Percentiles rank a stretch among this genome's conserved stretches.
These are phyloP conservation scores for Clonostachys rosea DNA, from an alignment of 2,329 filamentous ascomycete genomes.

Conservation along the genomic window DNA sequence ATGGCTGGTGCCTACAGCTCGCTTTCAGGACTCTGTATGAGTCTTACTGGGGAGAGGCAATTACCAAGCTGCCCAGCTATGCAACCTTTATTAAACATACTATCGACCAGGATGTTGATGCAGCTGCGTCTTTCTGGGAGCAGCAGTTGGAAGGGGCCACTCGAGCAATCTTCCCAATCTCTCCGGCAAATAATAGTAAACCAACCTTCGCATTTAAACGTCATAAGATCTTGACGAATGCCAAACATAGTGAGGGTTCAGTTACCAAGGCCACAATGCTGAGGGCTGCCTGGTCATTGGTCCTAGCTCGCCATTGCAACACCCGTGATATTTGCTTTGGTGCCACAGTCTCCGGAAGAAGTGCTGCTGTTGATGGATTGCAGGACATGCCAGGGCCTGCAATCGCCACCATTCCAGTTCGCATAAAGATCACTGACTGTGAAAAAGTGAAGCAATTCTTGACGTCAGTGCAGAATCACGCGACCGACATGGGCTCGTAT, in stretches of 20 bases:
- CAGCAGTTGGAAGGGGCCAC: not conserved
- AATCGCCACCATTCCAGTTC: constrained; percentile 11
- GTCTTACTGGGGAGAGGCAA: not conserved
- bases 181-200: not conserved
- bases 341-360: constrained; percentile 5
- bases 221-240: too few relatives aligned
- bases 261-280: constrained; percentile 6
- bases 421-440: constrained; percentile 1
- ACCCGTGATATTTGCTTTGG: constrained; percentile 6
- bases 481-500: constrained; percentile 6
- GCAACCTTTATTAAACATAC: constrained; percentile 35
- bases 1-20: constrained; percentile 7
- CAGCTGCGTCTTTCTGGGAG: not conserved
- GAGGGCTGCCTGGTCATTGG: constrained; percentile 11
- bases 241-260: not conserved
- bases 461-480: constrained; percentile 7
- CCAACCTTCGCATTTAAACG: too few relatives aligned
- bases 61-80: constrained; percentile 21
- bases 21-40: constrained; percentile 1
- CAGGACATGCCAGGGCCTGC: constrained; percentile 11
- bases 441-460: constrained; percentile 7
- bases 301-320: not conserved
- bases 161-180: not conserved
- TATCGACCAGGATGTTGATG: constrained; percentile 15
- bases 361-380: constrained; percentile 10